Base-by-base conservation (phyloP, 2,329 filamentous ascomycete genomes). In the Rhynchosporium agropyri region DNA sequence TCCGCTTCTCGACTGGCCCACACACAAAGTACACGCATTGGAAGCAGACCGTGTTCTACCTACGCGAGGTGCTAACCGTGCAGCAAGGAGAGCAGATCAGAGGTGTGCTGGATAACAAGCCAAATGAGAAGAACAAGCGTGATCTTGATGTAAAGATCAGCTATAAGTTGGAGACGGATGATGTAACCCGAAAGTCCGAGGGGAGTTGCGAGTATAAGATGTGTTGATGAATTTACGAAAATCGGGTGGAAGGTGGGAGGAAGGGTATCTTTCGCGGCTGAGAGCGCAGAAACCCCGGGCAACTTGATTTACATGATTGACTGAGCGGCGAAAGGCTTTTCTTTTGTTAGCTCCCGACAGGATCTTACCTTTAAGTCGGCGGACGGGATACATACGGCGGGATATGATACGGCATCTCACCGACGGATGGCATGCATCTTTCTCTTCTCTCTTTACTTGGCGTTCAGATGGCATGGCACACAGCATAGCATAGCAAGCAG, bases 1-100 rank as follows among this genome's bases (percentile, higher is more conserved):
- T 99, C 75, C 87, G 89, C 74, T 99, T 99, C 84, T 96, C 91
- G 60, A 99, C 95, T 20, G 95, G 95, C 28, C 95, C 95, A 33
- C 95, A 98, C 80, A 96, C 94, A 72, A 98, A 97, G 81, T 98
- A 98, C 81, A 99, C 95, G 20, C 95, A 99, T 84, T 99, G 95
- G 95, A 99, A 99, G 82, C 95, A 99, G 83, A 99, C 95, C 12
- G 95, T 99, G 67, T 98, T 99, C 81, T 99, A 99, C 80, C 83
- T 99, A 67, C 87, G 90, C 74, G 93, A 99, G 71, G 91, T 97
- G 40, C 81, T 99, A 68, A 98, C 93, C 20, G 92, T 97, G 43
- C 89, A 96, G 77, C 84, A 91, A 74, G 92, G 89, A 62, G 95
- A 99, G 81, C 83, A 85, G 73, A 83, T 99, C 64, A 79, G 81